These are phyloP conservation scores for Yarrowia divulgata DNA, from an alignment of 805 yeast species.

Conservation along the genomic window DNA sequence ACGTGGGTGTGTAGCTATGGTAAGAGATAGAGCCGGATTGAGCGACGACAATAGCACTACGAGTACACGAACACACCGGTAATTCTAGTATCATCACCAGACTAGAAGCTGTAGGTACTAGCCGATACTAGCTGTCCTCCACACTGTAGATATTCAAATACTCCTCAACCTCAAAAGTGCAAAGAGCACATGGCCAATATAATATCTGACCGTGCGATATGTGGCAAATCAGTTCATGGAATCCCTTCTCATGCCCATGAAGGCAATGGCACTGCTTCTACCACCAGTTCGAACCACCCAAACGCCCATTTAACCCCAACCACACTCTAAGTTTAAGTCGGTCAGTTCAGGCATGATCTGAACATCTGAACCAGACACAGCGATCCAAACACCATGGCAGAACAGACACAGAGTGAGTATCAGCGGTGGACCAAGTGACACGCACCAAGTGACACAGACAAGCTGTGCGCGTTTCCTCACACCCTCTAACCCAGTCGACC, in stretches of 20 bases:
- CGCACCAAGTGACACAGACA: too few relatives aligned
- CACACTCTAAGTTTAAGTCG: not conserved
- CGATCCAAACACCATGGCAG: constrained; percentile 19
- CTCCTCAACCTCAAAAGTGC: not conserved
- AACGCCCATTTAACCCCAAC: not conserved
- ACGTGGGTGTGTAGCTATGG: not conserved
- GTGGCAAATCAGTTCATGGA: too few relatives aligned
- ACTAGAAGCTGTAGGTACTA: too few relatives aligned
- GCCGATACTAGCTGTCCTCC: too few relatives aligned
- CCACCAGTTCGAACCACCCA: not conserved
- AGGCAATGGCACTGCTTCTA: too few relatives aligned
- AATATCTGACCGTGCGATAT: not conserved
- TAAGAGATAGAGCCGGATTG: too few relatives aligned
- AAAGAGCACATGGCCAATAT: not conserved
- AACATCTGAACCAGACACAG: not conserved
- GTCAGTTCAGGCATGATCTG: not conserved
- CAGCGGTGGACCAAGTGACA: not conserved
- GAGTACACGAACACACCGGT: too few relatives aligned
- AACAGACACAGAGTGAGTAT: constrained; percentile 39
- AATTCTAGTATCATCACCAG: too few relatives aligned
- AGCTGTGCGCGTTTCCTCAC: not conserved
- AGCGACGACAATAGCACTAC: too few relatives aligned
- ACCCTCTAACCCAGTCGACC: constrained; percentile 58
- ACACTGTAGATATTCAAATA: too few relatives aligned
- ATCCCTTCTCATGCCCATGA: too few relatives aligned